These are phyloP conservation scores for Neopestalotiopsis sp. DNA, from an alignment of 2,329 filamentous ascomycete species.

Conservation along the genomic window DNA sequence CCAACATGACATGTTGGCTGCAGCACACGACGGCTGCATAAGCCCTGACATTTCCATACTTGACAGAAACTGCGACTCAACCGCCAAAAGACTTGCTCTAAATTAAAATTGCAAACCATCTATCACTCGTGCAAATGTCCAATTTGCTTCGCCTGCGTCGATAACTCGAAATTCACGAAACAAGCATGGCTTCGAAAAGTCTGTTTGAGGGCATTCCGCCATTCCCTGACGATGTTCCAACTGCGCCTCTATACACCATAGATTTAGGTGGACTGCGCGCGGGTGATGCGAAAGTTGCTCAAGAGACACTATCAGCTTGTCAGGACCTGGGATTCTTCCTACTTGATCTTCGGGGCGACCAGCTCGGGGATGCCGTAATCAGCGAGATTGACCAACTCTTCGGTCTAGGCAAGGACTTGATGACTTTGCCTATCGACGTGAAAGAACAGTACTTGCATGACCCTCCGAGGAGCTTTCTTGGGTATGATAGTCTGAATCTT, in stretches of 20 bases:
- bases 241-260: constrained; percentile 2
- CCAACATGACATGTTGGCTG: too few species aligned
- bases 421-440: constrained; percentile 17
- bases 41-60: too few species aligned
- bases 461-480: constrained; percentile 22
- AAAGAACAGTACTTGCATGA: constrained; percentile 22
- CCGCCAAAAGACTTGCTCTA: too few species aligned
- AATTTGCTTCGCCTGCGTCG: too few species aligned
- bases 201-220: not conserved
- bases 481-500: constrained; percentile 16
- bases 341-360: constrained; percentile 22
- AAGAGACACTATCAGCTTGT: constrained; percentile 7
- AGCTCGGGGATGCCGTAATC: constrained; percentile 14
- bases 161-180: too few species aligned
- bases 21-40: too few species aligned
- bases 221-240: constrained; percentile 1
- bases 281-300: constrained; percentile 11
- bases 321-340: constrained; percentile 27
- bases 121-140: too few species aligned
- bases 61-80: too few species aligned
- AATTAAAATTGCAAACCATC: too few species aligned
- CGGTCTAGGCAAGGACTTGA: constrained; percentile 16
- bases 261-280: not conserved
- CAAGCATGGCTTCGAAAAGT: not conserved
- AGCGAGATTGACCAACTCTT: constrained; percentile 24